Conservation (phyloP, 352 stramenopile species). For the Elongisporangium undulatum region DNA sequence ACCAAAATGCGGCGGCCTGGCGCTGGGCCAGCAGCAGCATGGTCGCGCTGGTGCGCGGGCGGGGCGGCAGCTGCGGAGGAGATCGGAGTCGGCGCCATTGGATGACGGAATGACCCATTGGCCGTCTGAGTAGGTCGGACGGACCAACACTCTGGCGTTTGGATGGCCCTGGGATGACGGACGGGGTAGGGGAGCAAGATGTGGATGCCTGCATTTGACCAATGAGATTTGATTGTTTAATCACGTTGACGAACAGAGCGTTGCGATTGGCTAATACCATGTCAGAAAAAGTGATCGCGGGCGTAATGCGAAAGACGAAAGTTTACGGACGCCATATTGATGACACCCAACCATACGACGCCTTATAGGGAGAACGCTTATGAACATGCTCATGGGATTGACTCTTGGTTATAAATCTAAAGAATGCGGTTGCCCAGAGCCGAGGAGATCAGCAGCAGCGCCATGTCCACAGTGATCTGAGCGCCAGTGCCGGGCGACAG, state of each 20-base stretch:
- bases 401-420: constrained; percentile 23
- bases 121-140: not conserved
- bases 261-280: too few relatives aligned
- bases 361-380: too few relatives aligned
- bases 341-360: too few relatives aligned
- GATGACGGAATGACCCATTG: not conserved
- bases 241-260: too few relatives aligned
- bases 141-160: not conserved
- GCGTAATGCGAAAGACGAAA: too few relatives aligned
- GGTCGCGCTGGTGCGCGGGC: constrained; percentile 15
- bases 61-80: constrained; percentile 17
- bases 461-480: constrained; percentile 92
- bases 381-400: too few relatives aligned
- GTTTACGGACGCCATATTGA: too few relatives aligned
- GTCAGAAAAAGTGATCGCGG: too few relatives aligned
- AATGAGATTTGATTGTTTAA: not conserved
- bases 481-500: constrained; percentile 86
- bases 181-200: not conserved
- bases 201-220: not conserved
- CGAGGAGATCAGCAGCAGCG: constrained; percentile 90
- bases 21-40: constrained; percentile 4
- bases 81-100: not conserved
- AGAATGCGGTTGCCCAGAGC: constrained; percentile 92
- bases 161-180: not conserved
- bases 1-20: constrained; percentile 48